These are phyloP conservation scores for Euptelea pleiosperma DNA, from an alignment of 164 flowering plant genomes.

Conservation along the genomic window DNA sequence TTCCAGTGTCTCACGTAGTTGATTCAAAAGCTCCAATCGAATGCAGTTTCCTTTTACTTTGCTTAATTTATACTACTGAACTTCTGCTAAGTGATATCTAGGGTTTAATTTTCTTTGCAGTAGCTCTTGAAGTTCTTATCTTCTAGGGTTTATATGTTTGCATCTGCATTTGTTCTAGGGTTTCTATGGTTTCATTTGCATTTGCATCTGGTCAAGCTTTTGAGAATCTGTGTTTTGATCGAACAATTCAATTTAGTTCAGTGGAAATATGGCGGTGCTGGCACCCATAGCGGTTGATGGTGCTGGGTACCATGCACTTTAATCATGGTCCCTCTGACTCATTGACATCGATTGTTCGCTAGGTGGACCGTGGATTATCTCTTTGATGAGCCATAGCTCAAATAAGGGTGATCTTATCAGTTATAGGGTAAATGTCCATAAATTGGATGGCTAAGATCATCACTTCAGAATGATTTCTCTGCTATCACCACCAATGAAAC, in stretches of 20 bases:
- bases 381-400: too few relatives aligned
- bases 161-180: neutral
- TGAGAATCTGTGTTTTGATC: neutral
- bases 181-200: neutral
- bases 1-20: neutral
- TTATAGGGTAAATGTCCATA: neutral
- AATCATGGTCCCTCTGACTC: too few relatives aligned
- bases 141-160: neutral
- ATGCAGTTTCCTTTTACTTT: neutral
- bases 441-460: neutral
- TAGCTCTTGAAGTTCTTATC: too few relatives aligned
- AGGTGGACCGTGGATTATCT: too few relatives aligned
- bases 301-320: too few relatives aligned
- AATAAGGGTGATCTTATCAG: too few relatives aligned
- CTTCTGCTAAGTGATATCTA: too few relatives aligned
- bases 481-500: neutral
- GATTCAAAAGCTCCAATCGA: neutral
- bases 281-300: too few relatives aligned
- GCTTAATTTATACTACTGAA: neutral
- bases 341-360: too few relatives aligned
- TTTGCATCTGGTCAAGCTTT: neutral
- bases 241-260: too few relatives aligned
- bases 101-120: neutral
- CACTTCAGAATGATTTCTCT: neutral
- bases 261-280: too few relatives aligned